These are phyloP conservation scores for Raddia distichophylla DNA, from an alignment of 176 grass and related monocot genomes.

Conservation along the genomic window DNA sequence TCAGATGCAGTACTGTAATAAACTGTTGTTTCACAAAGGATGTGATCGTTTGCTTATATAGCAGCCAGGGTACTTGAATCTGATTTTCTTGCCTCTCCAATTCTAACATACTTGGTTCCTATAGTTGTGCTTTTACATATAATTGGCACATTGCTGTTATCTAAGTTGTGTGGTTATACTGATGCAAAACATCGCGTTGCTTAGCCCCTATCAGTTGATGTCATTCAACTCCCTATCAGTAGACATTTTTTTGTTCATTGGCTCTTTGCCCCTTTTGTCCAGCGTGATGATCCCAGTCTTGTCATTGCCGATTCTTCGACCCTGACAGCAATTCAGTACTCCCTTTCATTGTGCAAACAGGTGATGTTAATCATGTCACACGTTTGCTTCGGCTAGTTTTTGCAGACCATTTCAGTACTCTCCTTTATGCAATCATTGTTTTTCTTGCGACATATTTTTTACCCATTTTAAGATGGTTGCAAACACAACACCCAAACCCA, in stretches of 20 bases:
- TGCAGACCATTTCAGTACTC: not conserved
- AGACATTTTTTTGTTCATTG: not conserved
- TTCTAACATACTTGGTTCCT: constrained; percentile 19
- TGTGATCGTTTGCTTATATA: constrained; percentile 21
- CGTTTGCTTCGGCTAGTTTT: not conserved
- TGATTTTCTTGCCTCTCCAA: constrained; percentile 16
- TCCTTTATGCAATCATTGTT: not conserved
- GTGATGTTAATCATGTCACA: not conserved
- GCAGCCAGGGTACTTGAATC: constrained; percentile 19
- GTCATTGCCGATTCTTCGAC: not conserved
- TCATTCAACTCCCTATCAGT: not conserved
- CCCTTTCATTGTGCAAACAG: not conserved
- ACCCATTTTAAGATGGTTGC: constrained; percentile 1
- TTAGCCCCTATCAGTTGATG: not conserved
- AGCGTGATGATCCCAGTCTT: not conserved
- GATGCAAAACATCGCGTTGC: not conserved
- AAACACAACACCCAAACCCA: not conserved
- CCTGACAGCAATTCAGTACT: not conserved
- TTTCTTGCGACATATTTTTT: not conserved
- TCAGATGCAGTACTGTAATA: constrained; percentile 50
- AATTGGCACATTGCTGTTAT: not conserved
- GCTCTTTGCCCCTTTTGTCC: not conserved
- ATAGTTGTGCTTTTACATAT: not conserved
- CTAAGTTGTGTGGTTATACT: not conserved
- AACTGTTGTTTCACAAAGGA: constrained; percentile 39